phyloP scores from a whole-genome alignment of 306 rosid genomes.

The Neltuma alba region DNA sequence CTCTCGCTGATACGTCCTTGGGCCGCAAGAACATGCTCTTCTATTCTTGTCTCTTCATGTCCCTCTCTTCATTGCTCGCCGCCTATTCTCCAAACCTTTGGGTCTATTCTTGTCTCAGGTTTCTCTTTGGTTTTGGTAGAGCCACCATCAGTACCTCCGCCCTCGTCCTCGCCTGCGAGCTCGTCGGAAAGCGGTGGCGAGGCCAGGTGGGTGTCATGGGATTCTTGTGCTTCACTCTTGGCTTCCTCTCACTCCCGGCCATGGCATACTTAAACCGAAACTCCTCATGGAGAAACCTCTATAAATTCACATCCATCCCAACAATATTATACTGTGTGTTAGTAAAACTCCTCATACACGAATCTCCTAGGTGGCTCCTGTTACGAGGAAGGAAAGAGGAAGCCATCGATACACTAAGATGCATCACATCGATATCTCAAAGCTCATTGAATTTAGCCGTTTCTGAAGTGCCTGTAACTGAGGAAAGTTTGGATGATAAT shows the following conservation, averaged over 20 bases:
- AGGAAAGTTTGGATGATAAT: slow-evolving; percentile 23
- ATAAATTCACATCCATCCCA: slow-evolving; percentile 59
- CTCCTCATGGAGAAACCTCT: slow-evolving; percentile 61
- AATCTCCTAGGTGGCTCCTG: slow-evolving; percentile 76
- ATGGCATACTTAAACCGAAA: slow-evolving; percentile 44
- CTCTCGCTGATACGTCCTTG: slow-evolving; percentile 44
- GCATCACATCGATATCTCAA: slow-evolving; percentile 33
- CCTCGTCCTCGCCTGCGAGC: slow-evolving; percentile 60
- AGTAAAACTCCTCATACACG: slow-evolving; percentile 45
- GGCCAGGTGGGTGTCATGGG: slow-evolving; percentile 52
- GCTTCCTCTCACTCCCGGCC: slow-evolving; percentile 61
- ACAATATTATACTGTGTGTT: slow-evolving; percentile 41
- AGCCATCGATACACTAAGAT: slow-evolving; percentile 41
- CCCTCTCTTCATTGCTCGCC: slow-evolving; percentile 50
- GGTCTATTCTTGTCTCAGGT: slow-evolving; percentile 52
- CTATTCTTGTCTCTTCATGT: slow-evolving; percentile 54
- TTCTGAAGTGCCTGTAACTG: slow-evolving; percentile 11
- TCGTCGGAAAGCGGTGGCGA: slow-evolving; percentile 56
- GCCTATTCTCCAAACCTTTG: slow-evolving; percentile 53
- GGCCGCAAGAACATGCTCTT: slow-evolving; percentile 68
- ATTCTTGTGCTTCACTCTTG: slow-evolving; percentile 60
- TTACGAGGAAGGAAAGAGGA: slow-evolving; percentile 59
- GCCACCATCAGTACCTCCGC: slow-evolving; percentile 65
- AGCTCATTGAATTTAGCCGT: slow-evolving; percentile 36
- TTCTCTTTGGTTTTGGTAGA: slow-evolving; percentile 49